phyloP scores from a whole-genome alignment of 768 basidiomycete genomes.

The Lentinus tigrinus region DNA sequence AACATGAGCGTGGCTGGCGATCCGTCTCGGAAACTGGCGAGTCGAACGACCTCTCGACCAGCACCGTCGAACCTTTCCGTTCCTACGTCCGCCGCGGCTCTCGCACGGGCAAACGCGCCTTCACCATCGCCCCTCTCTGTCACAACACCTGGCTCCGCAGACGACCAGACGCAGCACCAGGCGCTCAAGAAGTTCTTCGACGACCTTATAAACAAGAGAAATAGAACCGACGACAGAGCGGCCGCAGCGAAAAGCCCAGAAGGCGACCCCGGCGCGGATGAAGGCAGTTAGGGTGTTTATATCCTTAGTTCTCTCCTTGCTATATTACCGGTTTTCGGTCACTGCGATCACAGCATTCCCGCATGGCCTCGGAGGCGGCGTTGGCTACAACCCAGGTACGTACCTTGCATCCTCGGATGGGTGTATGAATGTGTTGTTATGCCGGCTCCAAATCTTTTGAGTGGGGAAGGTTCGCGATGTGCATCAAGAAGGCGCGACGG shows the following conservation, averaged over 20 bases:
- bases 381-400: no score
- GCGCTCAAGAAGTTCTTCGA: constrained; percentile 89
- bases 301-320: neutral
- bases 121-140: constrained; percentile 29
- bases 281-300: constrained; percentile 16
- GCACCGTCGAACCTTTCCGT: constrained; percentile 21
- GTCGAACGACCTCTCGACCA: constrained; percentile 17
- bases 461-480: no score
- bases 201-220: constrained; percentile 71
- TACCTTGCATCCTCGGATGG: no score
- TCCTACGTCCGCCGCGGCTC: constrained; percentile 11
- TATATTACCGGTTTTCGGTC: neutral
- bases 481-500: no score
- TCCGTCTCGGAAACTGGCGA: constrained; percentile 28
- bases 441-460: no score
- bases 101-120: constrained; percentile 22
- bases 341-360: neutral
- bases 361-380: no score
- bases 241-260: constrained; percentile 32
- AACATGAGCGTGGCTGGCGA: constrained; percentile 33
- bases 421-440: no score
- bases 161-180: constrained; percentile 74
- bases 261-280: constrained; percentile 16
- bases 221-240: constrained; percentile 38
- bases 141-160: constrained; percentile 42